Evolutionary conservation across 768 basidiomycete genomes (phyloP).

Genomic region (Suillus alpinus): DNA sequence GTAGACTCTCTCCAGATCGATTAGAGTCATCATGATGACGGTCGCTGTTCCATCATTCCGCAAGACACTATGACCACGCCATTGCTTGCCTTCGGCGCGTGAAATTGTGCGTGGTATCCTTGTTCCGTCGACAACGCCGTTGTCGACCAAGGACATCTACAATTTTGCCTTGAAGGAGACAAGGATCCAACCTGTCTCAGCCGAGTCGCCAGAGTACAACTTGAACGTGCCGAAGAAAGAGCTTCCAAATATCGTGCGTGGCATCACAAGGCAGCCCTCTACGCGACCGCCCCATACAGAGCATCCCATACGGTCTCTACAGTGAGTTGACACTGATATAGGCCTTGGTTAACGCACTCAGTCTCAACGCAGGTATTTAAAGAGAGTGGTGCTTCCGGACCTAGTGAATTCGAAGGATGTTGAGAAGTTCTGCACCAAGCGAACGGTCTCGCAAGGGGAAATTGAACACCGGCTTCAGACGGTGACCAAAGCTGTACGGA

Average conservation of each 20-base stretch:
- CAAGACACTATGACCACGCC: neutral
- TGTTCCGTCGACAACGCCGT: conserved; percentile 16
- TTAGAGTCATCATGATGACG: too few relatives aligned
- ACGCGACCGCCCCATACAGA: conserved; percentile 38
- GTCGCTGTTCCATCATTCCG: neutral
- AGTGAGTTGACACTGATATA: conserved; percentile 30
- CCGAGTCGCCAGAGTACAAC: neutral
- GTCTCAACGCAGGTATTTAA: conserved; percentile 47
- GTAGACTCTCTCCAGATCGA: too few relatives aligned
- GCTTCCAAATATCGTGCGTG: neutral
- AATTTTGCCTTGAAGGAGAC: conserved; percentile 16
- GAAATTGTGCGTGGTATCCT: conserved; percentile 20
- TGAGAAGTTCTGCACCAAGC: conserved; percentile 37
- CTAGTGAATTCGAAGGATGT: conserved; percentile 42
- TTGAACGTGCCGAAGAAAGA: neutral
- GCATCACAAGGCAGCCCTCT: neutral
- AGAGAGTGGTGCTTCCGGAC: conserved; percentile 47
- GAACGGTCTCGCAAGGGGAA: conserved; percentile 26
- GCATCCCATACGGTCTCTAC: conserved; percentile 54
- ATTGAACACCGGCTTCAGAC: conserved; percentile 15
- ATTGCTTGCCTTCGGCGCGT: neutral
- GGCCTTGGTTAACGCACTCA: neutral
- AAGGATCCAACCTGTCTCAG: neutral
- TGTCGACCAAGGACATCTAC: conserved; percentile 27
- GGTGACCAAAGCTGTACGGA: conserved; percentile 19